These are phyloP conservation scores for grape (Vitis vinifera) DNA, from an alignment of 164 flowering plant species.

Conservation along the genomic window DNA sequence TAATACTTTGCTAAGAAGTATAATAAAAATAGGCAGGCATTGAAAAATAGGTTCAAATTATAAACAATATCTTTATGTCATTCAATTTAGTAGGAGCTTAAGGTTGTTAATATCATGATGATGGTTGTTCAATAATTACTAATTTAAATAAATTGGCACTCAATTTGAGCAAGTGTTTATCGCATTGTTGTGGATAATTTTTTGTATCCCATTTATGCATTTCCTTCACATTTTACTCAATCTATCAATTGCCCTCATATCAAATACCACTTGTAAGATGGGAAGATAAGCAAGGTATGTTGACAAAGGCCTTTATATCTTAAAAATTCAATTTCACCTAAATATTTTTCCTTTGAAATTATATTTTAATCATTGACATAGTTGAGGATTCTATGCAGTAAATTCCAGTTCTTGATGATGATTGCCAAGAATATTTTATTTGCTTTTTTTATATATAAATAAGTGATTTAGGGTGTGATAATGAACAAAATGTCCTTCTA, in stretches of 20 bases:
- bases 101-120: neutral
- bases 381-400: no score
- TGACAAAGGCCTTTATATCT: neutral
- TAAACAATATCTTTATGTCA: no score
- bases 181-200: constrained; percentile 93
- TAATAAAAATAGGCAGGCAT: no score
- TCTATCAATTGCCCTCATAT: constrained; percentile 96
- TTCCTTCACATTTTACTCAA: constrained; percentile 86
- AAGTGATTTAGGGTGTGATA: no score
- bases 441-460: no score
- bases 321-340: neutral
- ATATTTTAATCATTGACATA: no score
- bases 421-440: no score
- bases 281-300: constrained; percentile 81
- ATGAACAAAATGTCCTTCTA: no score
- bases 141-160: constrained; percentile 1
- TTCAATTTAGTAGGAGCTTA: neutral
- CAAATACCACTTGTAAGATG: constrained; percentile 78
- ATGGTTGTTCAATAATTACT: neutral
- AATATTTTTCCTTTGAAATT: neutral
- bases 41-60: no score
- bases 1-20: no score
- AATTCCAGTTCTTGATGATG: no score
- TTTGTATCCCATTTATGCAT: constrained; percentile 78
- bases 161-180: constrained; percentile 66